Evolutionary conservation across 106 monocot genomes (phyloP).

Genomic region (Acanthochlamys bracteata): DNA sequence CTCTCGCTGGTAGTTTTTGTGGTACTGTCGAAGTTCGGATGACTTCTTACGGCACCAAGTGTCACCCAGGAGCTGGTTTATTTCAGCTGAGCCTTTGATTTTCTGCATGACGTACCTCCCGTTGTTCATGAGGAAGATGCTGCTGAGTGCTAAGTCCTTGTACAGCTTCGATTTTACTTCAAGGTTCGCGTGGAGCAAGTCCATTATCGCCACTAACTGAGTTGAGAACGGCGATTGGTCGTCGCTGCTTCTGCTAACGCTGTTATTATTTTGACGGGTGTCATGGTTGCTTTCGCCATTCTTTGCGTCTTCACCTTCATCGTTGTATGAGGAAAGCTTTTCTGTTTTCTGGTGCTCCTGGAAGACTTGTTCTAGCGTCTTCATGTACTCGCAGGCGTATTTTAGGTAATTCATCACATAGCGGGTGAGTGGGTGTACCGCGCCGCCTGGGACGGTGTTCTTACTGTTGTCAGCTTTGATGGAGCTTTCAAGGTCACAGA

Average conservation of each 20-base stretch:
- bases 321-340: constrained; percentile 1
- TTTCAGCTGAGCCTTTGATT: constrained; percentile 46
- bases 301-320: background rate
- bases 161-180: constrained; percentile 60
- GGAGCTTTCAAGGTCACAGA: constrained; percentile 32
- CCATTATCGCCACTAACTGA: constrained; percentile 43
- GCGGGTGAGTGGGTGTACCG: constrained; percentile 40
- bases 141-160: constrained; percentile 43
- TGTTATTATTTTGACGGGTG: background rate
- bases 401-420: constrained; percentile 49
- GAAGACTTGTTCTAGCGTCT: constrained; percentile 28
- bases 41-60: constrained; percentile 14
- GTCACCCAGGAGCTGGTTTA: constrained; percentile 14
- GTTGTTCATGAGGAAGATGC: constrained; percentile 78
- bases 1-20: constrained; percentile 16
- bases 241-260: background rate
- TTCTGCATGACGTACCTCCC: constrained; percentile 73
- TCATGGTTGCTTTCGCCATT: background rate
- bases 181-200: constrained; percentile 37
- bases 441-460: constrained; percentile 42
- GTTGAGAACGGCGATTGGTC: constrained; percentile 23
- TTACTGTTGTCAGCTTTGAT: constrained; percentile 26
- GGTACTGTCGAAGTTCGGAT: constrained; percentile 10
- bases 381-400: constrained; percentile 37
- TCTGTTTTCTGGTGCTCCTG: constrained; percentile 11